These are phyloP conservation scores for Acer yangbiense DNA, from an alignment of 345 rosid genomes.

Conservation along the genomic window DNA sequence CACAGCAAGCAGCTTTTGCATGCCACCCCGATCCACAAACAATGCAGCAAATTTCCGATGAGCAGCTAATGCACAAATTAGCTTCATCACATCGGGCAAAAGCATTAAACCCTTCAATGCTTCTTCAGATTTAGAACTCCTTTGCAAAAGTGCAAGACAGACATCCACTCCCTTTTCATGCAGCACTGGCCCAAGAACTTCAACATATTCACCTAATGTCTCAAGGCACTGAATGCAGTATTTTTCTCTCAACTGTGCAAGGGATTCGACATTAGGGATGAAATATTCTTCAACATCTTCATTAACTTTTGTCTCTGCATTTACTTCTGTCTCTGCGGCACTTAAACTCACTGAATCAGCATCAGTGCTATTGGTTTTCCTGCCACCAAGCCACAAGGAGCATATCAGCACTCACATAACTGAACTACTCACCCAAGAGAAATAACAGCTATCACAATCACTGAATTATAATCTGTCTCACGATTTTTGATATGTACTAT, in stretches of 20 bases:
- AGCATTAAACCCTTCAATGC: constrained; percentile 44
- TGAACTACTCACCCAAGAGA: constrained; percentile 9
- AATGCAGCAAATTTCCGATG: constrained; percentile 97
- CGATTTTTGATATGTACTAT: not conserved
- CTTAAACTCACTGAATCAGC: constrained; percentile 43
- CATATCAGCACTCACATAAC: constrained; percentile 29
- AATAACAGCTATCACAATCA: constrained; percentile 23
- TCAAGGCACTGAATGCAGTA: constrained; percentile 95
- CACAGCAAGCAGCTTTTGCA: constrained; percentile 86
- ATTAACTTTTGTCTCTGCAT: constrained; percentile 44
- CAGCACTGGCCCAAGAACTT: constrained; percentile 96
- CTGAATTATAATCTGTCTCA: constrained; percentile 10
- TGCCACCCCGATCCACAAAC: constrained; percentile 96
- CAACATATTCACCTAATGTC: constrained; percentile 91
- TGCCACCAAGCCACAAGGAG: constrained; percentile 37
- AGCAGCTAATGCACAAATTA: constrained; percentile 97
- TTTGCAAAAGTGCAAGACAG: constrained; percentile 75
- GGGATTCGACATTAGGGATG: constrained; percentile 66
- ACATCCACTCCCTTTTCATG: constrained; percentile 98
- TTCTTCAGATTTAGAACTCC: constrained; percentile 55
- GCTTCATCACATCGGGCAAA: constrained; percentile 96
- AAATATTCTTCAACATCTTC: constrained; percentile 68
- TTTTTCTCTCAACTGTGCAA: constrained; percentile 84
- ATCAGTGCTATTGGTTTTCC: constrained; percentile 40
- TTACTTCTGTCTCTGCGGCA: constrained; percentile 37